Percentiles rank a stretch among this genome's conserved stretches.
These are phyloP conservation scores for Jimgerdemannia flammicorona DNA, from an alignment of 192 early-diverging fungal genomes.

Conservation along the genomic window DNA sequence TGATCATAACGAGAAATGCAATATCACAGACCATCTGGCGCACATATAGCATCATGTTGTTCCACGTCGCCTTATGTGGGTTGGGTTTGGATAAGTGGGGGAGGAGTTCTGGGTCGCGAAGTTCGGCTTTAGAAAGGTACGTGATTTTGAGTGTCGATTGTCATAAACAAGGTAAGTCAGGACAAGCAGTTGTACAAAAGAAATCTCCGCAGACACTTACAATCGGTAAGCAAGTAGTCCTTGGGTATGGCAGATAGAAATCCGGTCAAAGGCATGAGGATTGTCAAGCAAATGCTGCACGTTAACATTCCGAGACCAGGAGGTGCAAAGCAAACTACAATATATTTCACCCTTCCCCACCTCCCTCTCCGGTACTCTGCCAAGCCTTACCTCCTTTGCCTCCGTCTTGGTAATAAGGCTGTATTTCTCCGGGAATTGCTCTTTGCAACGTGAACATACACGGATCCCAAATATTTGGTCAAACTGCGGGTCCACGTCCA, in stretches of 20 bases:
- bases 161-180: neutral
- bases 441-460: constrained; percentile 78
- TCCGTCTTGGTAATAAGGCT: constrained; percentile 96
- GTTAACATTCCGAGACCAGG: neutral
- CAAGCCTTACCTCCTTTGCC: constrained; percentile 60
- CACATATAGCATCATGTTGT: constrained; percentile 95
- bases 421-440: constrained; percentile 79
- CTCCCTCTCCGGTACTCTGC: neutral
- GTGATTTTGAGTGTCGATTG: neutral
- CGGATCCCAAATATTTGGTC: constrained; percentile 64
- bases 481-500: constrained; percentile 79
- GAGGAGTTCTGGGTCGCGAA: constrained; percentile 73
- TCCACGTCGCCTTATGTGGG: constrained; percentile 93
- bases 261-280: too few relatives aligned
- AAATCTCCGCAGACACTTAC: constrained; percentile 29
- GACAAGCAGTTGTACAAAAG: neutral
- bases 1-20: neutral
- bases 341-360: neutral
- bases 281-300: too few relatives aligned
- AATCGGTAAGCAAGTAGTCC: constrained; percentile 95
- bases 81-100: constrained; percentile 88
- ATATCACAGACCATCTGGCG: constrained; percentile 56
- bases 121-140: constrained; percentile 51
- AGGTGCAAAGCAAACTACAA: neutral
- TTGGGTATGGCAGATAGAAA: constrained; percentile 2